Base-by-base conservation (phyloP, 192 early-diverging fungal genomes). In the Coemansia sp. region DNA sequence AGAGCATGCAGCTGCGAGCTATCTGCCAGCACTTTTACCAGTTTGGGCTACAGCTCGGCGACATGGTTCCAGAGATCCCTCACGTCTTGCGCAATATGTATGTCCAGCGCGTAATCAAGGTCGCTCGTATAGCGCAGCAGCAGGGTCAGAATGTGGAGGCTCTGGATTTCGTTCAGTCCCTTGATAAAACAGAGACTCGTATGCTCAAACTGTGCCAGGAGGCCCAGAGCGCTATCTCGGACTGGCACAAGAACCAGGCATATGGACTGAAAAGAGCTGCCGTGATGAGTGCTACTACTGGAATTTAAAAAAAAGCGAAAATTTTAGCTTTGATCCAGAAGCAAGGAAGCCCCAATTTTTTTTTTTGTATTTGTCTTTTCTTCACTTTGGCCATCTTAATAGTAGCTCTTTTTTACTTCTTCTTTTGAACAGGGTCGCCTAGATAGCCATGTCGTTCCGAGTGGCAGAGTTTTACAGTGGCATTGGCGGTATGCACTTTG, bases 401-500 rank as follows among this genome's bases (percentile, higher is more conserved):
- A 37, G 13, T 14, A 34, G 14, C 39, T 34, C 36, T 31, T 60
- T 21, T 37, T 35, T n/a, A n/a, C 26, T 34, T 16, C 36, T 23
- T n/a, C 20, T 16, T 48, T 23, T n/a, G 24, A 59, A 64, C 10
- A 59, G 34, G 21, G 9, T 14, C 48, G 18, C 45, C 3, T 34
- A 34, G 18, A 33, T 61, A 20, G 35, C 23, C 31, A 72, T 71
- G 74, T 37, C 34, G 11, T 45, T 83, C 36, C 57, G 74, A 39
- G 81, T 83, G 5, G 74, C 75, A 33, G 83, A 84, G 73, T 84
- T 84, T 37, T 84, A 84, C 73, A 82, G 79, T 72, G 83, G 83
- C 68, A 82, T 84, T 35, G 83, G 83, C 60, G 73, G 73, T 31
- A 82, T 83, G 92, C 92, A 92, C 77, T 92, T 88, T 85, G 92